These are phyloP conservation scores for Nakazawaea laoshanensis DNA, from an alignment of 805 yeast genomes.

Conservation along the genomic window DNA sequence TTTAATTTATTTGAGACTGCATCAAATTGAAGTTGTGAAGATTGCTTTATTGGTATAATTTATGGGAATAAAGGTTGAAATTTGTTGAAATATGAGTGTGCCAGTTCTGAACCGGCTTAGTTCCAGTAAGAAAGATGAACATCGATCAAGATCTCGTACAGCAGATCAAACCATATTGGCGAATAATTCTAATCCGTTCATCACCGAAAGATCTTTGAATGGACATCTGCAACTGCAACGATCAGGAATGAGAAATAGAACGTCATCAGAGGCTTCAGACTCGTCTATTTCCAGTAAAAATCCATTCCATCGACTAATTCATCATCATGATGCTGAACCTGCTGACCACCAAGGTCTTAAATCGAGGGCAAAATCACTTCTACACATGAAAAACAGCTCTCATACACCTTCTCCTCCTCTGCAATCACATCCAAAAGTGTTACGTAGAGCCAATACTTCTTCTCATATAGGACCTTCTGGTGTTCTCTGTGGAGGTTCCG, in stretches of 20 bases:
- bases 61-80: too few relatives aligned
- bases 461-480: background rate
- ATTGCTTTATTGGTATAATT: too few relatives aligned
- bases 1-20: too few relatives aligned
- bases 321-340: conserved; percentile 1
- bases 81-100: too few relatives aligned
- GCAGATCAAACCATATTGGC: background rate
- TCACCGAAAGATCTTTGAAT: background rate
- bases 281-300: conserved; percentile 3
- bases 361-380: conserved; percentile 8
- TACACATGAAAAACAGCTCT: conserved; percentile 1
- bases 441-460: conserved; percentile 6
- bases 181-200: conserved; percentile 6
- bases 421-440: background rate
- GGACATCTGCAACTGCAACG: background rate
- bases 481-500: background rate
- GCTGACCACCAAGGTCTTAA: conserved; percentile 1
- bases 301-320: conserved; percentile 8
- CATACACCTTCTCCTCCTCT: background rate
- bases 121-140: too few relatives aligned
- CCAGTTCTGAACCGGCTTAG: too few relatives aligned
- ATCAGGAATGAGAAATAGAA: background rate
- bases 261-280: background rate
- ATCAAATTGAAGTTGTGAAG: too few relatives aligned
- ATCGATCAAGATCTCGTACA: too few relatives aligned